These are phyloP conservation scores for Fusarium floridanum DNA, from an alignment of 2,329 filamentous ascomycete species.

Conservation along the genomic window DNA sequence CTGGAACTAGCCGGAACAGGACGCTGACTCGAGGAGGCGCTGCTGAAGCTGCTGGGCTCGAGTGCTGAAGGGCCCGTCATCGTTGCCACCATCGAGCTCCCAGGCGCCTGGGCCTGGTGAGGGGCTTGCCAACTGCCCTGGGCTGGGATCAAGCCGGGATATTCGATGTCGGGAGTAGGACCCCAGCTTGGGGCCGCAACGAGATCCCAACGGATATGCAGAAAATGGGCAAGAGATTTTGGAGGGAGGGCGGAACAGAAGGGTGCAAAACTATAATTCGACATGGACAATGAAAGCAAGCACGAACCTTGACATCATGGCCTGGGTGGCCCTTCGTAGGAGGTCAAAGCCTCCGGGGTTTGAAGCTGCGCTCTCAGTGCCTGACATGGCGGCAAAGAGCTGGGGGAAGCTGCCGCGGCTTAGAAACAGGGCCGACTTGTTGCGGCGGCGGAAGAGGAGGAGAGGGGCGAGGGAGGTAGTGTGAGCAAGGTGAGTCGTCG, in stretches of 20 bases:
- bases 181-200: conserved; percentile 33
- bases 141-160: conserved; percentile 21
- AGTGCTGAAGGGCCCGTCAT: conserved; percentile 37
- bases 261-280: conserved; percentile 16
- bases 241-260: conserved; percentile 1
- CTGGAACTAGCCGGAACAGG: conserved; percentile 43
- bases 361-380: conserved; percentile 58
- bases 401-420: conserved; percentile 43
- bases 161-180: conserved; percentile 12
- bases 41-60: conserved; percentile 32
- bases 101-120: conserved; percentile 18
- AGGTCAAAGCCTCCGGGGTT: conserved; percentile 66
- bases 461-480: conserved; percentile 37
- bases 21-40: conserved; percentile 36
- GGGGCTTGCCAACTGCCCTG: conserved; percentile 30
- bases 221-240: conserved; percentile 13
- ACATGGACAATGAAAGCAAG: conserved; percentile 40
- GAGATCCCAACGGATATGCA: conserved; percentile 8
- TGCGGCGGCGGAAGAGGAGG: conserved; percentile 29
- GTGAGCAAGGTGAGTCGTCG: conserved; percentile 35
- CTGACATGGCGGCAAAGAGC: conserved; percentile 59
- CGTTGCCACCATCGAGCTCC: conserved; percentile 34
- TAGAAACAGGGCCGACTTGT: conserved; percentile 39
- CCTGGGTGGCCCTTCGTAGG: conserved; percentile 71
- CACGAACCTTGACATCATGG: conserved; percentile 73